phyloP scores from a whole-genome alignment of 2,329 filamentous ascomycete genomes.

The Colletotrichum lupini region DNA sequence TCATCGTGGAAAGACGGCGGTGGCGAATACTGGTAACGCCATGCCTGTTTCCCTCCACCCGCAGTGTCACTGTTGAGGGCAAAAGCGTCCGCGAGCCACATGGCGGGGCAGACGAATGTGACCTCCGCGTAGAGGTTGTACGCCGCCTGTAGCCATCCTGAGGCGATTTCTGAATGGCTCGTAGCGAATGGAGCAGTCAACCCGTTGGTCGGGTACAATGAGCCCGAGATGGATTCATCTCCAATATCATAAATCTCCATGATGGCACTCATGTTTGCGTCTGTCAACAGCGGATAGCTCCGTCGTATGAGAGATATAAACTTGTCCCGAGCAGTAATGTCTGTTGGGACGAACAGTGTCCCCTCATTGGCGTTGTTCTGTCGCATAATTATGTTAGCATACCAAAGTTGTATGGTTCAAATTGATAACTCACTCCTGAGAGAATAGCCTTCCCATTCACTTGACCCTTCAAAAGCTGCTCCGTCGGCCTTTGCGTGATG shows the following conservation, averaged over 20 bases:
- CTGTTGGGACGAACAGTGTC: neutral
- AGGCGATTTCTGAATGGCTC: constrained; percentile 59
- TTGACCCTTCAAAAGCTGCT: constrained; percentile 42
- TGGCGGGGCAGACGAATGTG: constrained; percentile 65
- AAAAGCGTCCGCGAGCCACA: constrained; percentile 64
- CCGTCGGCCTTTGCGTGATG: constrained; percentile 43
- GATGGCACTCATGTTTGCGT: neutral
- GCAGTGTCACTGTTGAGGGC: neutral
- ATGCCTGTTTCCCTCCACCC: constrained; percentile 42
- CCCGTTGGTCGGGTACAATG: constrained; percentile 44
- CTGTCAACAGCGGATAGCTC: neutral
- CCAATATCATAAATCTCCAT: neutral
- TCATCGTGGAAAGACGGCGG: constrained; percentile 50
- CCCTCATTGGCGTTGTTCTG: neutral
- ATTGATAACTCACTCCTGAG: neutral
- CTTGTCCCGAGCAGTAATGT: neutral
- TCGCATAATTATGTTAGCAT: neutral
- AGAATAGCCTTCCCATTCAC: neutral
- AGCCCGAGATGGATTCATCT: neutral
- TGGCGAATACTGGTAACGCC: constrained; percentile 61
- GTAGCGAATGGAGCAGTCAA: constrained; percentile 44
- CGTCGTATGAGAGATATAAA: neutral
- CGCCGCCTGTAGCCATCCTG: constrained; percentile 65
- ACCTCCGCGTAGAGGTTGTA: constrained; percentile 65
- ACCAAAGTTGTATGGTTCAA: neutral